phyloP scores from a whole-genome alignment of 2,329 filamentous ascomycete species.

The Nemania sp. region DNA sequence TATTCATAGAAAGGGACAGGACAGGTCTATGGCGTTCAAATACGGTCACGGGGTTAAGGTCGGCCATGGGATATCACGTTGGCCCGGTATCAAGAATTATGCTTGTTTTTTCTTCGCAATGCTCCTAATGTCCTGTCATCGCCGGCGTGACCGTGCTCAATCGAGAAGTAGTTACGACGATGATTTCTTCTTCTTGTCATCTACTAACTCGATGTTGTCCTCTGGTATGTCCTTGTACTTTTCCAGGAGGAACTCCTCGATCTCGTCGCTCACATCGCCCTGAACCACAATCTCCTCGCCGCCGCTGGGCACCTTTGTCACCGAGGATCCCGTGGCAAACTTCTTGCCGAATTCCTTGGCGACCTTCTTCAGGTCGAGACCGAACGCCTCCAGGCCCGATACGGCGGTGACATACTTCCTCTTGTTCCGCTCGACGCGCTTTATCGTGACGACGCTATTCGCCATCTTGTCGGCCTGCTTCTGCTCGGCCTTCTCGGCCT shows the following conservation, averaged over 20 bases:
- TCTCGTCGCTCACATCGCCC: slow-evolving; percentile 93
- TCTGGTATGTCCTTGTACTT: slow-evolving; percentile 90
- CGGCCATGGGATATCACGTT: slow-evolving; percentile 16
- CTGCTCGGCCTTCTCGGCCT: slow-evolving; percentile 84
- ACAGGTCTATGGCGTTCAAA: slow-evolving; percentile 15
- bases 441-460: slow-evolving; percentile 83
- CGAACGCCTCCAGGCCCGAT: slow-evolving; percentile 87
- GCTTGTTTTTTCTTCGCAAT: slow-evolving; percentile 19
- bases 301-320: slow-evolving; percentile 84
- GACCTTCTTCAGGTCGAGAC: slow-evolving; percentile 91
- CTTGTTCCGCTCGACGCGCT: slow-evolving; percentile 98
- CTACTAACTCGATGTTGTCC: slow-evolving; percentile 91
- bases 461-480: slow-evolving; percentile 83
- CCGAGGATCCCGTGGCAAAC: slow-evolving; percentile 90
- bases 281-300: slow-evolving; percentile 98
- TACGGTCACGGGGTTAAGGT: slow-evolving; percentile 11
- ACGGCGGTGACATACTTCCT: slow-evolving; percentile 95
- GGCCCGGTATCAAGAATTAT: slow-evolving; percentile 23
- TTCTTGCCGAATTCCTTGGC: slow-evolving; percentile 98
- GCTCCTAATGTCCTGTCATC: slow-evolving; percentile 21
- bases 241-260: slow-evolving; percentile 87
- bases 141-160: slow-evolving; percentile 19
- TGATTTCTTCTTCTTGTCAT: slow-evolving; percentile 93
- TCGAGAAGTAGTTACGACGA: slow-evolving; percentile 19
- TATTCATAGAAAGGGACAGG: not conserved